These are phyloP conservation scores for Tricholoma furcatifolium DNA, from an alignment of 768 basidiomycete species.

Conservation along the genomic window DNA sequence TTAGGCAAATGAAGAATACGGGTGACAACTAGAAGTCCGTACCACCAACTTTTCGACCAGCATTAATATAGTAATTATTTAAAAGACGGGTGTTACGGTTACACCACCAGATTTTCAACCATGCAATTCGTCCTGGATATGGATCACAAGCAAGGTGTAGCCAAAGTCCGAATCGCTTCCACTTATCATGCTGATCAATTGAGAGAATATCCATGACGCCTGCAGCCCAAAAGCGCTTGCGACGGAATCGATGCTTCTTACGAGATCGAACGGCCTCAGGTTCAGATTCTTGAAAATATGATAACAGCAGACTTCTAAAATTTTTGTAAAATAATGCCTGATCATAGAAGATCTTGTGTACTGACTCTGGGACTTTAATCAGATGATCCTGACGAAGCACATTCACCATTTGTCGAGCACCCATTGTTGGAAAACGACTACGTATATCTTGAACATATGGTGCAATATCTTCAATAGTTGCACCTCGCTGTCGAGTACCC, in stretches of 20 bases:
- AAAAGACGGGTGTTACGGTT: conserved; percentile 23
- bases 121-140: conserved; percentile 22
- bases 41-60: background rate
- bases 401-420: conserved; percentile 17
- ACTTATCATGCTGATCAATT: conserved; percentile 49
- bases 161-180: conserved; percentile 35
- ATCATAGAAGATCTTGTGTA: background rate
- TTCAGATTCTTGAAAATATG: background rate
- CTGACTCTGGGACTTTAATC: conserved; percentile 20
- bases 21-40: background rate
- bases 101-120: conserved; percentile 34
- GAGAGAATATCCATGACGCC: conserved; percentile 25
- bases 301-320: conserved; percentile 3
- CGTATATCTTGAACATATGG: conserved; percentile 1
- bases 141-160: conserved; percentile 21
- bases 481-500: conserved; percentile 5
- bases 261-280: conserved; percentile 18
- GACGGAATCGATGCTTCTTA: conserved; percentile 19
- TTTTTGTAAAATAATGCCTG: background rate
- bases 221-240: conserved; percentile 34
- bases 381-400: too few species aligned
- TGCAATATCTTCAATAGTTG: conserved; percentile 2
- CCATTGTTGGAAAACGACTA: conserved; percentile 16
- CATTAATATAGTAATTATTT: background rate
- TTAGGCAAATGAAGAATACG: background rate